Evolutionary conservation across 2,329 filamentous ascomycete species (phyloP), one percentile per base, ranked within the genome.

Genomic region (Madurella mycetomatis): DNA sequence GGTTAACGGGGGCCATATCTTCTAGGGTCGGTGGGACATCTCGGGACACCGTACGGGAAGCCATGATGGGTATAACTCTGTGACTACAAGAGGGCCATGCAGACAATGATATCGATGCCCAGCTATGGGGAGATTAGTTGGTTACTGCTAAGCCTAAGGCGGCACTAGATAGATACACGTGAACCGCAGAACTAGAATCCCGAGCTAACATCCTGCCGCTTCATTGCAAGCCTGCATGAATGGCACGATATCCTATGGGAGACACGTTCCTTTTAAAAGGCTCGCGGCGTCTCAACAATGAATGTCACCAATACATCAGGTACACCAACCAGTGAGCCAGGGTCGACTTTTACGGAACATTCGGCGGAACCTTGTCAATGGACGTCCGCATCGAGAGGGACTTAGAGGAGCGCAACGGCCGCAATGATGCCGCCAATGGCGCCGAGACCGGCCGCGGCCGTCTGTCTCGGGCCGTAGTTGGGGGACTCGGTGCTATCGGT

Each of bases 401-500:
- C 34, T 62, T 61, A 65, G 40, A 66, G 61, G 15, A 66, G 55
- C 25, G 61, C 63, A 37, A 62, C 54, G 40, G 61, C 64, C 25
- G 63, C 64, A 13, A 65, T 44, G 41, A 66, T 47, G 7, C 64
- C 64, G 43, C 63, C 64, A 40, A 66, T 55, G 53, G 61, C 63
- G 45, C 64, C 64, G 17, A 66, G 54, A 9, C 58, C 59, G 19
- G 63, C 58, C 3, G 57, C 62, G 7, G 61, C 62, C 13, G 64
- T 65, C 39, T 55, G 62, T 30, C 60, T 55, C 9, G 64, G 59
- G 16, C 58, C 62, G 17, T 32, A 41, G 55, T 61, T 64, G 32
- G 44, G 51, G 56, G 40, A 61, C 16, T 47, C 17, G 46, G 47
- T 58, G 25, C 40, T 43, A 42, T 31, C 37, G 17, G 54, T 41